phyloP scores from a whole-genome alignment of 495 filamentous ascomycete species.

The Alectoria sarmentosa region DNA sequence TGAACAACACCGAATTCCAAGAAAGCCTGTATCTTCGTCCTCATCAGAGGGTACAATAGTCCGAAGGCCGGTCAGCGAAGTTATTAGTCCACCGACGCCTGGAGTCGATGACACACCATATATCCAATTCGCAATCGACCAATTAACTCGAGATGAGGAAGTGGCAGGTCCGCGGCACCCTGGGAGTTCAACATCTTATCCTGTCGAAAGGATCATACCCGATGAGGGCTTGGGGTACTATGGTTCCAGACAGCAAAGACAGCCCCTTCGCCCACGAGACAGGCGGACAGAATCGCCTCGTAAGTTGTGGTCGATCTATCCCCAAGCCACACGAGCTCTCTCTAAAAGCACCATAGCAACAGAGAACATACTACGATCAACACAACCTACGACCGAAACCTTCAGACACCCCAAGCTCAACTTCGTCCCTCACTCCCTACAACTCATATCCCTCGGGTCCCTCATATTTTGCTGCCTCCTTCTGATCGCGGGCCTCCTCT shows the following conservation, averaged over 20 bases:
- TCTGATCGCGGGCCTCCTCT: slow-evolving; percentile 64
- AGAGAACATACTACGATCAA: slow-evolving; percentile 46
- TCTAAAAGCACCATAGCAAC: slow-evolving; percentile 19
- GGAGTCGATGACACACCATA: slow-evolving; percentile 61
- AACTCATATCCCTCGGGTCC: slow-evolving; percentile 49
- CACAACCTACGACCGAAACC: slow-evolving; percentile 40
- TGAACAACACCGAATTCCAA: slow-evolving; percentile 29
- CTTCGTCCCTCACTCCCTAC: slow-evolving; percentile 61
- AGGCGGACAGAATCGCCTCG: slow-evolving; percentile 13
- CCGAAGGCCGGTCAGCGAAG: slow-evolving; percentile 30
- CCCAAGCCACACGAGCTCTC: neutral
- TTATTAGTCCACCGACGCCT: slow-evolving; percentile 48
- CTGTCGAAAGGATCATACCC: slow-evolving; percentile 44
- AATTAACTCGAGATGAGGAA: slow-evolving; percentile 61
- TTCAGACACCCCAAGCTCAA: slow-evolving; percentile 49
- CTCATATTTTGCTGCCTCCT: slow-evolving; percentile 55
- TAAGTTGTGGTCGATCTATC: slow-evolving; percentile 10
- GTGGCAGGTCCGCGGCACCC: slow-evolving; percentile 33
- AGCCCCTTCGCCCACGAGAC: neutral
- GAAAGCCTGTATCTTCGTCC: slow-evolving; percentile 28
- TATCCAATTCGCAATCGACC: slow-evolving; percentile 66
- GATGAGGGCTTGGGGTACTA: slow-evolving; percentile 46
- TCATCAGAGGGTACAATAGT: slow-evolving; percentile 24
- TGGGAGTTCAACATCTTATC: slow-evolving; percentile 37
- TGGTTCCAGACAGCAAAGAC: slow-evolving; percentile 7